Conservation (phyloP, 2,329 filamentous ascomycete genomes). For the Rhynchosporium graminicola region DNA sequence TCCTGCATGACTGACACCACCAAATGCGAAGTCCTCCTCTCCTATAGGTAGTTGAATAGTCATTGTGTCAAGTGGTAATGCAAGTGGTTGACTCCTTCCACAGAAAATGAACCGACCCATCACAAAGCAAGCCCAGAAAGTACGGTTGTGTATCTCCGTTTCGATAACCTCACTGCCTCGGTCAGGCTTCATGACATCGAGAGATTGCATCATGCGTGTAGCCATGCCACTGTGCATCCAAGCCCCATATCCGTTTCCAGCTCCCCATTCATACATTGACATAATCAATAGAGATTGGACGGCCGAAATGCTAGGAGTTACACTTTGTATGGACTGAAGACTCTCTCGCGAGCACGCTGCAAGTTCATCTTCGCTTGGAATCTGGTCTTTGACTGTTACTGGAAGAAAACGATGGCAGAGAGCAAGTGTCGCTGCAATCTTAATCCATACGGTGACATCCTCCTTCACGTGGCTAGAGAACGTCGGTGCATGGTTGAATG, state of each 20-base stretch:
- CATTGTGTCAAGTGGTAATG: constrained; percentile 7
- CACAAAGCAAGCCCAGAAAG: constrained; percentile 50
- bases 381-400: not conserved
- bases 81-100: constrained; percentile 42
- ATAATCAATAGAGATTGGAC: constrained; percentile 46
- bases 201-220: constrained; percentile 42
- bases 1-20: not conserved
- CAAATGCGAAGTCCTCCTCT: constrained; percentile 7
- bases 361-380: constrained; percentile 15
- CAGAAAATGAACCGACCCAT: constrained; percentile 49
- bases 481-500: not conserved
- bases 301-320: constrained; percentile 18
- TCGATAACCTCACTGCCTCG: constrained; percentile 34
- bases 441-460: not conserved
- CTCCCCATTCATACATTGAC: constrained; percentile 47
- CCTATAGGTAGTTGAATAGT: not conserved
- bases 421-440: not conserved
- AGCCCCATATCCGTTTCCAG: constrained; percentile 46
- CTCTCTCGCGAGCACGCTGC: constrained; percentile 17
- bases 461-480: not conserved
- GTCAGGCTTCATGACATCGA: constrained; percentile 15
- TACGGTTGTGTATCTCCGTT: constrained; percentile 42
- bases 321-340: constrained; percentile 38
- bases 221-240: constrained; percentile 47
- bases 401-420: not conserved